Evolutionary conservation across 179 eudicot genomes (phyloP), one percentile per base, ranked within the genome.

Genomic region (Amaranthus tricolor): DNA sequence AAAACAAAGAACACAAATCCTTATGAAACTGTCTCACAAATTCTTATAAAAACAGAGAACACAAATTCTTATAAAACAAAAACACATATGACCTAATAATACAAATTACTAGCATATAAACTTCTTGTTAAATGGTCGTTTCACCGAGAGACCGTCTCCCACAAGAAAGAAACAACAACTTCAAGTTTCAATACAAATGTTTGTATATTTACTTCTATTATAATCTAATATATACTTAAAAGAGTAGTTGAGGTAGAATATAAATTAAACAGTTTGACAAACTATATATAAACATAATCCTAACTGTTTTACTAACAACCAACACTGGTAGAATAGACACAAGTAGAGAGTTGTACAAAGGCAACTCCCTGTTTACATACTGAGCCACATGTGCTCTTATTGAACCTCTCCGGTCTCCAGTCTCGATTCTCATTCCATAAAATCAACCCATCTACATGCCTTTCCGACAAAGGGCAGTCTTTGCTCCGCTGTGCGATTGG

Each of bases 251-350:
- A 6, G 19, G 44, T 72, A 60, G 21, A 45, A 62, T 59, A 72
- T 50, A 13, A 48, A 49, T 10, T 60, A 12, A 5, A 61, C 24
- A 58, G n/a, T 47, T 16, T 71, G 44, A 17, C 68, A 72, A 20
- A 61, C 65, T 59, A 45, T 19, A 55, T 56, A 19, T 45, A 13
- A 24, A 65, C 21, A 62, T 9, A 3, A 62, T 5, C 52, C 47
- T 10, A 74, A 21, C 60, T 49, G 63, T 70, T 58, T 58, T 4
- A 63, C 40, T 58, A 19, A 71, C 73, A 71, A 16, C n/a, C 45
- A 61, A 48, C 72, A 63, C 62, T 19, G 45, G 66, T 43, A 61
- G 65, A 65, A 70, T 58, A 74, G 15, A 63, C 40, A 11, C 2
- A 43, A 11, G 6, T 15, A 52, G 68, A 4, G 40, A 62, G 67